Evolutionary conservation across 192 early-diverging fungal genomes (phyloP), one percentile per base, ranked within the genome.

Genomic region (Polychytrium aggregatum): DNA sequence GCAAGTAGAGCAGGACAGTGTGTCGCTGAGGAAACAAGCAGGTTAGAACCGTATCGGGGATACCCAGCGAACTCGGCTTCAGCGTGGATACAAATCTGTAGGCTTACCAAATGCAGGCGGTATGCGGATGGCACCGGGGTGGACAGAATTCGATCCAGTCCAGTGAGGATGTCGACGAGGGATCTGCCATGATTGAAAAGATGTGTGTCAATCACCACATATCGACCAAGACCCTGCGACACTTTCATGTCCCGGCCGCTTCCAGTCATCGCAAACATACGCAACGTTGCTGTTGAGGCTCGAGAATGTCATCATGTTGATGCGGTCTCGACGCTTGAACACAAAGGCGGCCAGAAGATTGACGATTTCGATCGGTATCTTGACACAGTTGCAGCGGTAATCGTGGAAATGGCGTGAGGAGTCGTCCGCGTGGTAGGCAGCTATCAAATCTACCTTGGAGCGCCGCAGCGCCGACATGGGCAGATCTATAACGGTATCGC

Each of bases 121-220:
- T 86, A 84, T 25, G 82, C 84, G 42, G 67, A 46, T 9, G 84
- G 84, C 33, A 86, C 74, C 31, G 80, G 80, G 1, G 81, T 81
- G 38, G 61, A 62, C 5, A 67, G 61, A 58, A 86, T 83, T 28
- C 84, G 67, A 46, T 86, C 82, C 52, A 86, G 48, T 60, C 63
- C 36, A 10, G 55, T 27, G 46, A 41, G n/a, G 55, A 34, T 18
- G 46, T 48, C 46, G 9, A 29, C 30, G 8, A 52, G 17, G 9
- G 13, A 7, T 9, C 22, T 9, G 9, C 8, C 13, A 9, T 20
- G 8, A 42, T 8, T 7, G 7, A 18, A 42, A 42, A 42, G 24
- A 42, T 18, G 8, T 7, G 10, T 18, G 41, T 9, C 13, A 7
- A 42, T 18, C 11, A 18, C 10, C 41, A 42, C 22, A 42, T 21